phyloP scores from a whole-genome alignment of 805 yeast species.

The Wickerhamiella nectarea region DNA sequence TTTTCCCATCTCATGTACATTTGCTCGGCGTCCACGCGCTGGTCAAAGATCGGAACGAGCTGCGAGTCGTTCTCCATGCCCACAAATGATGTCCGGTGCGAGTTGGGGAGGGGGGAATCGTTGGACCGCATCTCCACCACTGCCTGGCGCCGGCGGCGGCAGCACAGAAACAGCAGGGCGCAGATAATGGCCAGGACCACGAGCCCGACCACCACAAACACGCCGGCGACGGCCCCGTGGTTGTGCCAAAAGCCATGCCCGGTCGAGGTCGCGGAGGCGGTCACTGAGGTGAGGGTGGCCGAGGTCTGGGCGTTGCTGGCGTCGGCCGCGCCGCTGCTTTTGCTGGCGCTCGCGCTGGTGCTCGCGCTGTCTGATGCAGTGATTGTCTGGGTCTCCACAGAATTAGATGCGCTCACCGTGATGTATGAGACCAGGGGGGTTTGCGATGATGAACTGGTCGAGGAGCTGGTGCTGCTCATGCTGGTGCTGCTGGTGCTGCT shows the following conservation, averaged over 20 bases:
- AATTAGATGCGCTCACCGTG: slow-evolving; percentile 18
- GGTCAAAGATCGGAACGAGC: slow-evolving; percentile 37
- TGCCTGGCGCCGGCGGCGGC: slow-evolving; percentile 20
- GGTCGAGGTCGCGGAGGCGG: neutral
- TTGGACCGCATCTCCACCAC: neutral
- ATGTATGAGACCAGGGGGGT: slow-evolving; percentile 18
- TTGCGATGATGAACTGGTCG: neutral
- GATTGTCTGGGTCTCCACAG: slow-evolving; percentile 16
- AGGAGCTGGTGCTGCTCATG: neutral
- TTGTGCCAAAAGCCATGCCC: slow-evolving; percentile 39
- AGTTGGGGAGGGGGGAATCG: slow-evolving; percentile 16
- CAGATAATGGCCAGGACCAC: slow-evolving; percentile 36
- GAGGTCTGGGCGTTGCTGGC: slow-evolving; percentile 9
- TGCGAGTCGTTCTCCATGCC: slow-evolving; percentile 21
- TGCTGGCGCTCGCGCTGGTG: too few species aligned
- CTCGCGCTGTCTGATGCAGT: slow-evolving; percentile 12
- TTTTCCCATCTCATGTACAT: slow-evolving; percentile 37
- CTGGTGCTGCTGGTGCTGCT: neutral
- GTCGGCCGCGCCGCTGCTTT: slow-evolving; percentile 10
- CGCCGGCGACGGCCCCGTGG: slow-evolving; percentile 74
- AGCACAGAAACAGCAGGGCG: slow-evolving; percentile 33
- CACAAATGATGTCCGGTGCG: slow-evolving; percentile 11
- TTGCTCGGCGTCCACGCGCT: slow-evolving; percentile 44
- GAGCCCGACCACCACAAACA: slow-evolving; percentile 67
- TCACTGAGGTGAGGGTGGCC: neutral